phyloP scores from a whole-genome alignment of 169 alveolate genomes.

The Pseudocohnilembus persalinus region DNA sequence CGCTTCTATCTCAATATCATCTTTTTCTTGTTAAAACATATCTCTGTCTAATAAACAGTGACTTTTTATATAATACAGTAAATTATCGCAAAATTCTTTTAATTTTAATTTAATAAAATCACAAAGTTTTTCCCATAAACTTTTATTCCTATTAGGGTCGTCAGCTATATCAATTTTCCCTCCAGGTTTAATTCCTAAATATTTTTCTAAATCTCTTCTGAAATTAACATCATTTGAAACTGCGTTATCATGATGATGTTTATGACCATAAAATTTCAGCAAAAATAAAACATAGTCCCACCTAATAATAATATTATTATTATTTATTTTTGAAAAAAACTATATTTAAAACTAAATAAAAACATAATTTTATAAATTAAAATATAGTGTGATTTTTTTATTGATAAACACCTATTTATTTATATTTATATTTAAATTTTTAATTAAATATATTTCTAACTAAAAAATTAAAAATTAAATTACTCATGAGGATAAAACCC shows the following conservation, averaged over 20 bases:
- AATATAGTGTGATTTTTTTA: no score
- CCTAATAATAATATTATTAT: background rate
- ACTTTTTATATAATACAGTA: constrained; percentile 6
- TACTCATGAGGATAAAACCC: constrained; percentile 18
- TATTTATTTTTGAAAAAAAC: no score
- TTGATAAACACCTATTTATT: no score
- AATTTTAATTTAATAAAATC: background rate
- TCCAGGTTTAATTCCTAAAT: background rate
- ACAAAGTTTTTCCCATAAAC: background rate
- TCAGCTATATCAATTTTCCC: background rate
- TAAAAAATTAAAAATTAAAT: no score
- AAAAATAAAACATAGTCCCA: constrained; percentile 28
- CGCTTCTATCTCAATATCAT: constrained; percentile 20
- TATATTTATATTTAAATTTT: no score
- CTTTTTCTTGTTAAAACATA: constrained; percentile 5
- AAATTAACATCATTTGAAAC: constrained; percentile 16
- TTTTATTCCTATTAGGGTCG: constrained; percentile 1
- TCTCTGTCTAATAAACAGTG: constrained; percentile 10
- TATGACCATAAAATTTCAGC: constrained; percentile 4
- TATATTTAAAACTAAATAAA: no score
- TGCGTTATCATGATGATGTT: constrained; percentile 2
- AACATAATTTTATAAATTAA: no score
- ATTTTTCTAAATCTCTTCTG: constrained; percentile 1
- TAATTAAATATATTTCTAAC: background rate
- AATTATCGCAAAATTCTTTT: constrained; percentile 1